Evolutionary conservation across 1,139 yeast genomes (phyloP), one percentile per base, ranked within the genome.

Genomic region (Hyphopichia buzzinii): DNA sequence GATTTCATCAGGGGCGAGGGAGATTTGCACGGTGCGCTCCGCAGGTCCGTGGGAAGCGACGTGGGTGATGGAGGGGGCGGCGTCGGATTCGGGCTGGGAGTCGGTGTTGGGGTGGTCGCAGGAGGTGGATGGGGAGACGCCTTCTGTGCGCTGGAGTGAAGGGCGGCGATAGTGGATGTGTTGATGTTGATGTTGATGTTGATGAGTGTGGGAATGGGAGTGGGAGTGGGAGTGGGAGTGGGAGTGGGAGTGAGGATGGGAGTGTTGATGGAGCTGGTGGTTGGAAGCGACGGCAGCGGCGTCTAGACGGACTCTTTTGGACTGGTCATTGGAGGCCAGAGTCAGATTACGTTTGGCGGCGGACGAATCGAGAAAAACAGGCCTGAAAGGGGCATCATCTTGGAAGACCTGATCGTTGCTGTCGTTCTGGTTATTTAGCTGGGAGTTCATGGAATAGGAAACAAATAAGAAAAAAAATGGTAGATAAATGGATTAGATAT

Each of bases 311-410:
- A 37, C 45, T 32, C 37, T 42, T 39, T 37, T 40, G n/a, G 41
- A 37, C 32, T 39, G 43, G 33, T 44, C 41, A 15, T 34, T 36
- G 23, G 22, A 13, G n/a, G 19, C 26, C 4, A 28, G 22, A 3
- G 36, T 12, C 3, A 31, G 28, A 12, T 28, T 33, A 10, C 29
- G 23, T 17, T 29, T 33, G 13, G 34, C 30, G 13, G 34, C 30
- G 10, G 48, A 39, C 11, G 53, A 47, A 37, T 50, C 48, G 39
- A 64, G 64, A 42, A 64, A 63, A 24, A 64, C 69, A 35, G 57
- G 62, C 38, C 70, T 55, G 44, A 64, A 62, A 44, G 55, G 62
- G 31, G 36, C 13, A 22, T 57, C 64, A 33, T 57, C 64, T 46
- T 52, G 57, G 36, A 55, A 52, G 34, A 55, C 52, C 43, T 51